Evolutionary conservation across 495 filamentous ascomycete genomes (phyloP), one percentile per base, ranked within the genome.

Genomic region (Apodospora peruviana): DNA sequence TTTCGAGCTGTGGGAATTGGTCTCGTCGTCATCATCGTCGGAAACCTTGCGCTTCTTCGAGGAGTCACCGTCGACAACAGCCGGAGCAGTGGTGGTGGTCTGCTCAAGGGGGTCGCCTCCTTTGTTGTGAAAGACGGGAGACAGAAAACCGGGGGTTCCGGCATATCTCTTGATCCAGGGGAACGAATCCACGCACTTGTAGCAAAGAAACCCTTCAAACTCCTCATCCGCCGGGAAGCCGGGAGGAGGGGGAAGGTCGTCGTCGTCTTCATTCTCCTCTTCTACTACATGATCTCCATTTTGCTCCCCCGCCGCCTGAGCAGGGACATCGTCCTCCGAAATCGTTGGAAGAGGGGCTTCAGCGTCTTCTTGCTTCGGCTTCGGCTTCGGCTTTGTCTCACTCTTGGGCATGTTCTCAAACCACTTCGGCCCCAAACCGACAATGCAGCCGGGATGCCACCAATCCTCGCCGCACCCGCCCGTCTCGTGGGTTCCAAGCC

Each of bases 381-480:
- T 47, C 0, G 29, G 39, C 7, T 44, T 57, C n/a, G 20, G 32
- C 24, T 61, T 61, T 8, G 40, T 48, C 4, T 14, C 32, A 35
- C 64, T 45, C 48, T 64, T 76, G 63, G 74, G 55, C 75, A 75
- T 51, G 69, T 75, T 64, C 53, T 79, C 72, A 40, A 60, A 75
- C 77, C 77, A 81, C n/a, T 70, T 67, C 2, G 76, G 72, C 2
- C 83, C 78, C 11, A 91, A 62, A 8, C 94, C 93, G 43, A 96
- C 81, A 11, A 99, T 66, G 62, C 94, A 99, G 48, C 91, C 88
- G 12, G 93, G 90, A 72, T 99, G 94, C 77, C 90, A 99, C 94
- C 94, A 99, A 65, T 99, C 94, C 71, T 99, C 94, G 3, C 93
- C 91, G 68, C 94, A 99, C 4, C 90, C 90, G 8, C 88, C 89